A percentile compares a stretch with the other conserved stretches of the same genome.
phyloP scores from a whole-genome alignment of 805 yeast genomes.

The Huiozyma sinensis region DNA sequence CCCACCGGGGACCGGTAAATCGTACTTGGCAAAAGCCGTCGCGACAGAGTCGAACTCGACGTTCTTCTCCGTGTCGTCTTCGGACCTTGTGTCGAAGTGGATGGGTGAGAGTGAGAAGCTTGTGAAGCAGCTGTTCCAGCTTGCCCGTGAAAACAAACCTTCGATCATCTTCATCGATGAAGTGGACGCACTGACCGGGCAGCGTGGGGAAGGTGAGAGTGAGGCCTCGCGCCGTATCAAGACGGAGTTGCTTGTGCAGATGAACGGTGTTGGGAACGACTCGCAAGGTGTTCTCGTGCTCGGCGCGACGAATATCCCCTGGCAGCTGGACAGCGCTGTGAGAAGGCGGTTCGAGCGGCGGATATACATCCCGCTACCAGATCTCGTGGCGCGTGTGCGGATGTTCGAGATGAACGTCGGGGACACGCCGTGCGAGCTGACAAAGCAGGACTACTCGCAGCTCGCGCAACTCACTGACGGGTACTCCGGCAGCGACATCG shows the following conservation, averaged over 20 bases:
- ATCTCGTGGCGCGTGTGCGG: constrained; percentile 77
- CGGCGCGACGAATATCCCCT: constrained; percentile 97
- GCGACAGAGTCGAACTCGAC: constrained; percentile 98
- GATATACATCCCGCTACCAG: constrained; percentile 92
- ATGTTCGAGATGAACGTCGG: constrained; percentile 95
- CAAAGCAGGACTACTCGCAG: constrained; percentile 59
- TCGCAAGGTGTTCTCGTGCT: constrained; percentile 83
- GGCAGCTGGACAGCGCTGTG: constrained; percentile 97
- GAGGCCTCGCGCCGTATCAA: constrained; percentile 94
- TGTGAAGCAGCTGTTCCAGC: constrained; percentile 84
- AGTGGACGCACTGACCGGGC: constrained; percentile 96
- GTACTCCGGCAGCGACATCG: constrained; percentile 93
- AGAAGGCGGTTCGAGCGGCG: constrained; percentile 93
- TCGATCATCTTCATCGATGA: constrained; percentile 95
- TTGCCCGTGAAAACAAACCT: constrained; percentile 96
- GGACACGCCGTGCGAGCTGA: constrained; percentile 70
- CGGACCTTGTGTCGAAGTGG: constrained; percentile 95
- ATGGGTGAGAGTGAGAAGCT: constrained; percentile 98
- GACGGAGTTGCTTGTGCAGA: constrained; percentile 90
- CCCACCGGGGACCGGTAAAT: constrained; percentile 97
- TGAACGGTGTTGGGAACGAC: constrained; percentile 98
- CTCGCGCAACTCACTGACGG: constrained; percentile 94
- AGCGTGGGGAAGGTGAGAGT: constrained; percentile 95
- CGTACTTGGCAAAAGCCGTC: constrained; percentile 93
- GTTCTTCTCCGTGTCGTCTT: constrained; percentile 90